These are phyloP conservation scores for Myxozyma monticola DNA, from an alignment of 805 yeast species.

Conservation along the genomic window DNA sequence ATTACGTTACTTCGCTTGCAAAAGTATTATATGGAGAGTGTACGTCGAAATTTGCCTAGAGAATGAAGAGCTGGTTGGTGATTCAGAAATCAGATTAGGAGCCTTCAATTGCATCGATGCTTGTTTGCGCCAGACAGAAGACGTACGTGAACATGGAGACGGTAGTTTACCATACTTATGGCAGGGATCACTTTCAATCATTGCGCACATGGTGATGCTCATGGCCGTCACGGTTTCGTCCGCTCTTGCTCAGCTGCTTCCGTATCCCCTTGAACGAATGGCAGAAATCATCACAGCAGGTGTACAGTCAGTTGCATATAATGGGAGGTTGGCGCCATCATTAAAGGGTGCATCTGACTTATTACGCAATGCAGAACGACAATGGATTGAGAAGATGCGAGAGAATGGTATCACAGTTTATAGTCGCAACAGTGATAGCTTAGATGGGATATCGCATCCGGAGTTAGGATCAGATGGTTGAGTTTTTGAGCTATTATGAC, in stretches of 20 bases:
- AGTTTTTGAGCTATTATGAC: background rate
- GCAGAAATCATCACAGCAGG: conserved; percentile 9
- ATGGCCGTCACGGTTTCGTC: conserved; percentile 19
- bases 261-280: background rate
- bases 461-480: background rate
- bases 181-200: conserved; percentile 25
- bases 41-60: conserved; percentile 16
- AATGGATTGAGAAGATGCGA: conserved; percentile 9
- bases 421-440: too few relatives aligned
- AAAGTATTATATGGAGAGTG: conserved; percentile 20
- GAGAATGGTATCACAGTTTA: background rate
- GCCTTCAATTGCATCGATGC: conserved; percentile 20
- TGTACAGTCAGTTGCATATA: background rate
- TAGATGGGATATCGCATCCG: too few relatives aligned
- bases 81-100: conserved; percentile 10
- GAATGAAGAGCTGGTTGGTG: conserved; percentile 9
- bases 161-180: conserved; percentile 22
- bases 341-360: conserved; percentile 14
- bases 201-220: conserved; percentile 6
- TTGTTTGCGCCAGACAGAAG: conserved; percentile 13
- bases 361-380: conserved; percentile 3
- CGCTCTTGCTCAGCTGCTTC: conserved; percentile 2
- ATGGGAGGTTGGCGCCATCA: conserved; percentile 19
- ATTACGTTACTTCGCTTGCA: conserved; percentile 21
- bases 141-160: conserved; percentile 12